Percentiles rank a stretch among this genome's conserved stretches.
Conservation (phyloP, 2,329 filamentous ascomycete species). For the Colletotrichum lentis region DNA sequence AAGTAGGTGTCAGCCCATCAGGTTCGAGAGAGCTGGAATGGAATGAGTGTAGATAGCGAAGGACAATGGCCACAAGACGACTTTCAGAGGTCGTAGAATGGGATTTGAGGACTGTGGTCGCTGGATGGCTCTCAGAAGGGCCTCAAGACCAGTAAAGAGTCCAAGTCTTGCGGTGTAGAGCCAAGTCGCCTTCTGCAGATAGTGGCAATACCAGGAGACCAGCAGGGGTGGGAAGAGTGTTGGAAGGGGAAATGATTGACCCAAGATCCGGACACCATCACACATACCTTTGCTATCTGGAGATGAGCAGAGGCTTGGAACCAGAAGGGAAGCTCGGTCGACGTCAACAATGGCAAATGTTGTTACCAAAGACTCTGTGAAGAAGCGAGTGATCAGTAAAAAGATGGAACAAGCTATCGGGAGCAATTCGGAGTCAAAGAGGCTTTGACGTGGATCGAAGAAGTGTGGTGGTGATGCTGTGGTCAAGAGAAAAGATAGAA, state of each 20-base stretch:
- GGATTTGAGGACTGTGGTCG: not conserved
- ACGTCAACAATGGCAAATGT: conserved; percentile 51
- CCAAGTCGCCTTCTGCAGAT: not conserved
- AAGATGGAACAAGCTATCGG: conserved; percentile 66
- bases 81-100: too few relatives aligned
- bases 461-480: conserved; percentile 56
- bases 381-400: conserved; percentile 65
- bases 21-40: conserved; percentile 18
- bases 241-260: not conserved
- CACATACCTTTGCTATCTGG: conserved; percentile 33
- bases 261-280: conserved; percentile 6
- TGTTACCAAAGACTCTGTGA: conserved; percentile 62
- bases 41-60: not conserved
- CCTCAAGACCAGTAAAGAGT: too few relatives aligned
- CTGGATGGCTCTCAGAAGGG: not conserved
- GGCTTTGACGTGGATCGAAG: conserved; percentile 46
- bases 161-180: not conserved
- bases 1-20: not conserved
- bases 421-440: conserved; percentile 59
- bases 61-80: too few relatives aligned
- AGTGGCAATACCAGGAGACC: not conserved
- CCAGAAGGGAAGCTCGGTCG: conserved; percentile 27
- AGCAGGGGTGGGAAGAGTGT: not conserved
- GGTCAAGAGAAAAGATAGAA: conserved; percentile 39
- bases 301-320: conserved; percentile 42